These are phyloP conservation scores for Ganoderma sp. DNA, from an alignment of 1,284 basidiomycete species.

Conservation along the genomic window DNA sequence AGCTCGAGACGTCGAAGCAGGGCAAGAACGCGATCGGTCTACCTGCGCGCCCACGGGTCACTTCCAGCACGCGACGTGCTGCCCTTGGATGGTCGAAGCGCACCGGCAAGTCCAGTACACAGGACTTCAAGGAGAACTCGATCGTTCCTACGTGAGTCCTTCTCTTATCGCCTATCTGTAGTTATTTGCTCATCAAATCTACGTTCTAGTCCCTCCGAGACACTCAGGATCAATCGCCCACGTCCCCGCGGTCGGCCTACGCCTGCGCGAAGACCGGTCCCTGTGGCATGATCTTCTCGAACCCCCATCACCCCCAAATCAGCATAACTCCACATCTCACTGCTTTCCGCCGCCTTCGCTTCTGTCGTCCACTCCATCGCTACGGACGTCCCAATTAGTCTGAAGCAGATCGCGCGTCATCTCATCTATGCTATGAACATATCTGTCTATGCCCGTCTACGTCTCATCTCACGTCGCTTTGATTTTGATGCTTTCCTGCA, in stretches of 20 bases:
- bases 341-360: constrained; percentile 15
- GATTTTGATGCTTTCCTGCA: constrained; percentile 29
- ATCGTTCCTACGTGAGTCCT: constrained; percentile 58
- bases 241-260: constrained; percentile 63
- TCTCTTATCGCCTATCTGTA: neutral
- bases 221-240: constrained; percentile 69
- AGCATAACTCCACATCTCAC: constrained; percentile 8
- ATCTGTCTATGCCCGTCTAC: constrained; percentile 36
- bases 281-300: constrained; percentile 29
- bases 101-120: constrained; percentile 40
- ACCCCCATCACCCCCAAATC: neutral
- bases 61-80: constrained; percentile 58
- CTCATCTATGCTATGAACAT: constrained; percentile 37
- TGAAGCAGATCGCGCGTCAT: constrained; percentile 14
- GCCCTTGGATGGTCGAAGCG: constrained; percentile 69
- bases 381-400: constrained; percentile 14
- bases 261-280: constrained; percentile 44
- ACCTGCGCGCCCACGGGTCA: constrained; percentile 56
- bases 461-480: constrained; percentile 22
- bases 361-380: constrained; percentile 20
- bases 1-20: constrained; percentile 37
- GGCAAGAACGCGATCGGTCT: constrained; percentile 41
- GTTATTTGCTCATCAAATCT: constrained; percentile 8
- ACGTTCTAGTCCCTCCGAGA: constrained; percentile 57
- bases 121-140: constrained; percentile 56